Base-by-base conservation (phyloP, 495 filamentous ascomycete species). In the Monascus purpureus region DNA sequence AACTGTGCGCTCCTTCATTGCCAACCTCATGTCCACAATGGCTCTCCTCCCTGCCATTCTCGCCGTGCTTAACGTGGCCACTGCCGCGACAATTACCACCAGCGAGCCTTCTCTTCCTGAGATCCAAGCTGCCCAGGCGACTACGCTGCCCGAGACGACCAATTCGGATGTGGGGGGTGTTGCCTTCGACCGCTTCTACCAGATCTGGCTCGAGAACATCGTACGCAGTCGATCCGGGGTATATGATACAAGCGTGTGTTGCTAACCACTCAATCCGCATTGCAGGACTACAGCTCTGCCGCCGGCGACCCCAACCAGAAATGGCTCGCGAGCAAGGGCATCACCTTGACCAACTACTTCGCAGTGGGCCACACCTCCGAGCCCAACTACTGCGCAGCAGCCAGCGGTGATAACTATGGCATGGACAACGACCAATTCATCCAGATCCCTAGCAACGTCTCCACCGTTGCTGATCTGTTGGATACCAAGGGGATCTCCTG, bases 161-260 rank as follows among this genome's bases (percentile, higher is more conserved):
- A 59, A 50, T 7, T 64, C 58, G 35, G 39, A 58, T 39, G 62
- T 76, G 30, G 28, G 47, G 30, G 73, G 73, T 24, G 61, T 61
- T 38, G 67, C 57, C 1, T 78, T 76, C 37, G 57, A 75, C 41
- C 59, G 69, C 13, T 63, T 73, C 32, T 53, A 68, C 13, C 58
- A 56, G 32, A 66, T 78, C 43, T 77, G 68, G 65, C 48, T 76
- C 6, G 73, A 76, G 53, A 78, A 77, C 42, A 67, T 63, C 18
- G 68, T 75, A 35, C n/a, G n/a, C n/a, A 28, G 37, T 49, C 36
- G 49, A 38, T 31, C 49, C 46, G 20, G 50, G 52, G 9, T 43
- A 37, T 19, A n/a, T 48, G 22, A 7, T n/a, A 7, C n/a, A 7
- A 7, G 7, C n/a, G 7, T 25, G 7, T 25, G 7, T 25, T 25